Evolutionary conservation across 768 basidiomycete genomes (phyloP).

Genomic region (Russula sp.): DNA sequence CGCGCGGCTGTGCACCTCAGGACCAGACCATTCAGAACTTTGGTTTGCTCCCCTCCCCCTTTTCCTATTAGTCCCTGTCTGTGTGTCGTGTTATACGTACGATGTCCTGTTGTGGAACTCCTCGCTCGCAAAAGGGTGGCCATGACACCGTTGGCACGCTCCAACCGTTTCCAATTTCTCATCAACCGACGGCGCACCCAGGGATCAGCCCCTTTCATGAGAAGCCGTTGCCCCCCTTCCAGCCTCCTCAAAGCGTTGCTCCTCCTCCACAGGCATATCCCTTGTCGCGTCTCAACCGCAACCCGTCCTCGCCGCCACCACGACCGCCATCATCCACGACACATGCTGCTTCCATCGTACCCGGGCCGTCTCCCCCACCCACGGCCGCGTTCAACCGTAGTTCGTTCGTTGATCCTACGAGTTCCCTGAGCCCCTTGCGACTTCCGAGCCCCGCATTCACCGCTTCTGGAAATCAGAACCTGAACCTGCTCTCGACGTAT

Average conservation of each 20-base stretch:
- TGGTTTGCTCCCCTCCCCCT: neutral
- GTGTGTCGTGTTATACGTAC: constrained; percentile 28
- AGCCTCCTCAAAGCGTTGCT: neutral
- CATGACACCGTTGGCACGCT: constrained; percentile 20
- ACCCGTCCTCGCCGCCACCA: neutral
- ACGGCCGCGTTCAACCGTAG: neutral
- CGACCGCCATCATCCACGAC: neutral
- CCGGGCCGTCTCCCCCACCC: constrained; percentile 1
- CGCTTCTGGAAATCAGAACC: constrained; percentile 1
- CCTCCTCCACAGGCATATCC: constrained; percentile 1
- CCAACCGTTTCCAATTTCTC: constrained; percentile 34
- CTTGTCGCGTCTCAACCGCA: neutral
- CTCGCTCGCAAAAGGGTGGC: constrained; percentile 28
- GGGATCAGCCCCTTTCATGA: constrained; percentile 4
- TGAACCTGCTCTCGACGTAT: constrained; percentile 10
- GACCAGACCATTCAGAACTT: neutral
- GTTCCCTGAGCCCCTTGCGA: constrained; percentile 4
- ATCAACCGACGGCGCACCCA: constrained; percentile 43
- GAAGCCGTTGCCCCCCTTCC: neutral
- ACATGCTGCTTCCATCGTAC: neutral
- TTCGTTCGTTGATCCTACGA: neutral
- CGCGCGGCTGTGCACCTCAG: neutral
- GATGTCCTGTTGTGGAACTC: constrained; percentile 61
- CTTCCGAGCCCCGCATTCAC: constrained; percentile 15
- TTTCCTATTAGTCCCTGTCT: neutral